These are phyloP conservation scores for Cyclotella cryptica DNA, from an alignment of 108 stramenopile species.

Conservation along the genomic window DNA sequence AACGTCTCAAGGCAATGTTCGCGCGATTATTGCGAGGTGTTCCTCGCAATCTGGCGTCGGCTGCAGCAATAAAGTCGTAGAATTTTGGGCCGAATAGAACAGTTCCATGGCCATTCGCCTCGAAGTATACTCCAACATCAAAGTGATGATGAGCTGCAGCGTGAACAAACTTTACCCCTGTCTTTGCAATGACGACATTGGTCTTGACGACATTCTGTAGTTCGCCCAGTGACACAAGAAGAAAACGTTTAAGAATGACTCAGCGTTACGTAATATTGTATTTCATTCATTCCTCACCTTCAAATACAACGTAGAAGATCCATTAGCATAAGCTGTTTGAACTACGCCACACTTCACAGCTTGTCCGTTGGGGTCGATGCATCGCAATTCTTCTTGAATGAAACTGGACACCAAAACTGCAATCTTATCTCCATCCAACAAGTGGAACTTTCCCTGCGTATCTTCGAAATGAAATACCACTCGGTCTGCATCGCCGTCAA, in stretches of 20 bases:
- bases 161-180: slow-evolving; percentile 98
- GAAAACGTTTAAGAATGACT: no score
- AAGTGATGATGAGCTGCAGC: slow-evolving; percentile 88
- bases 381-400: slow-evolving; percentile 71
- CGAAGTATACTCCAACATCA: slow-evolving; percentile 99
- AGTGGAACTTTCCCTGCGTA: slow-evolving; percentile 47
- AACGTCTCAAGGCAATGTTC: slow-evolving; percentile 52
- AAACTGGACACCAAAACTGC: slow-evolving; percentile 89
- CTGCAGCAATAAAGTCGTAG: slow-evolving; percentile 50
- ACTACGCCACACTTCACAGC: slow-evolving; percentile 91
- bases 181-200: slow-evolving; percentile 88
- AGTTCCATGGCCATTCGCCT: slow-evolving; percentile 99
- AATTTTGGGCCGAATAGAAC: slow-evolving; percentile 88
- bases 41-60: slow-evolving; percentile 40
- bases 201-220: slow-evolving; percentile 60
- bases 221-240: no score
- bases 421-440: slow-evolving; percentile 98
- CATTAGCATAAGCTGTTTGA: slow-evolving; percentile 99
- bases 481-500: slow-evolving; percentile 99
- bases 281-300: no score
- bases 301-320: slow-evolving; percentile 91
- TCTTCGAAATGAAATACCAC: slow-evolving; percentile 92
- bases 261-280: no score
- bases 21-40: slow-evolving; percentile 38
- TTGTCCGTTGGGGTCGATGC: slow-evolving; percentile 47